These are phyloP conservation scores for Metschnikowia dekortorum DNA, from an alignment of 805 yeast genomes.

Conservation along the genomic window DNA sequence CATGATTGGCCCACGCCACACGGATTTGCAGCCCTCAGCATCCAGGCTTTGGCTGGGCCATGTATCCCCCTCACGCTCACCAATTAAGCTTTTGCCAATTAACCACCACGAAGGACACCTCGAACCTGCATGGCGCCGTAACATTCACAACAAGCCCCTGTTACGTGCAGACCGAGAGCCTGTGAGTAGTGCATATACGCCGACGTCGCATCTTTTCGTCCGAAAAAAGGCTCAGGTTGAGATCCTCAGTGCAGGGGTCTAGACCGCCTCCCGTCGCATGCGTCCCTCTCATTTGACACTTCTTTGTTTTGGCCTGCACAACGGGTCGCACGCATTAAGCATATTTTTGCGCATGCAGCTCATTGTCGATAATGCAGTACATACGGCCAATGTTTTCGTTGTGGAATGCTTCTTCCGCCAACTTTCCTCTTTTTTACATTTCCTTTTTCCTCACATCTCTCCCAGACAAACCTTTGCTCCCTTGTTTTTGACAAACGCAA, in stretches of 20 bases:
- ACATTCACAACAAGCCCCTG: not conserved
- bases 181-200: not conserved
- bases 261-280: constrained; percentile 4
- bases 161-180: not conserved
- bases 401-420: not conserved
- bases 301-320: not conserved
- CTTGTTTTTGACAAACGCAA: not conserved
- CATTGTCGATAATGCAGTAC: constrained; percentile 4
- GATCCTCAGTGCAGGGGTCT: constrained; percentile 5
- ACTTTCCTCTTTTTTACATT: constrained; percentile 2
- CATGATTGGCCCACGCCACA: not conserved
- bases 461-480: not conserved
- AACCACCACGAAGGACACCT: not conserved
- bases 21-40: no score
- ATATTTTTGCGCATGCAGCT: not conserved
- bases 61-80: not conserved
- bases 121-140: not conserved
- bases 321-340: no score
- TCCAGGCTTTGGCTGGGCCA: not conserved
- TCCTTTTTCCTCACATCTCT: not conserved
- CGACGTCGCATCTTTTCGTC: constrained; percentile 4
- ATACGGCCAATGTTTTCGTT: constrained; percentile 2
- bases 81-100: no score
- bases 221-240: constrained; percentile 5
- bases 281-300: constrained; percentile 1